Conservation (phyloP, 2,329 filamentous ascomycete genomes). For the Fusarium avenaceum region DNA sequence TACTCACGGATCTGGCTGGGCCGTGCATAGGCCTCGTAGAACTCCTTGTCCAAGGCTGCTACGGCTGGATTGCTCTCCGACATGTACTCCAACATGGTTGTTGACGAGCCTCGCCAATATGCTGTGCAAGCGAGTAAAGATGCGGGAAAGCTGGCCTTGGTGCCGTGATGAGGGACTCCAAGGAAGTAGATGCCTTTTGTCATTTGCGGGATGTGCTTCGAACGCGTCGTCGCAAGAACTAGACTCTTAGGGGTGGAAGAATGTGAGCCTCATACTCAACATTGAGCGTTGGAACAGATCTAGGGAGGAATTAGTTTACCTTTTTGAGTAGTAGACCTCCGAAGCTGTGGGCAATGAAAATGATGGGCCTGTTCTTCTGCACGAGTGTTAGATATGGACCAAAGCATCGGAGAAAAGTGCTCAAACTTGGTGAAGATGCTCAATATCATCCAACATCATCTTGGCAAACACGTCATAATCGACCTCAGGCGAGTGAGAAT, state of each 20-base stretch:
- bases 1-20: neutral
- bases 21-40: neutral
- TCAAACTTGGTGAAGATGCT: neutral
- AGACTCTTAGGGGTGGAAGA: neutral
- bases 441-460: neutral
- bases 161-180: neutral
- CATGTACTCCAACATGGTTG: neutral
- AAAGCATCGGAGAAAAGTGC: neutral
- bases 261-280: neutral
- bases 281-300: neutral
- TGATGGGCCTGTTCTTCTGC: neutral
- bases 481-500: neutral
- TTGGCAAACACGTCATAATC: neutral
- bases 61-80: neutral
- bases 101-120: neutral
- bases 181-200: neutral
- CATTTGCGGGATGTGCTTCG: neutral
- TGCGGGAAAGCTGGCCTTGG: neutral
- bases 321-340: neutral
- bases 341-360: neutral
- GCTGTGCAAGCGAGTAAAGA: neutral
- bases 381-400: neutral
- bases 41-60: neutral
- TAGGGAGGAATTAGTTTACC: neutral
- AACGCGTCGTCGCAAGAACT: neutral